These are phyloP conservation scores for Cyanidium caldarium DNA, from an alignment of 23 red algal genomes.

Conservation along the genomic window DNA sequence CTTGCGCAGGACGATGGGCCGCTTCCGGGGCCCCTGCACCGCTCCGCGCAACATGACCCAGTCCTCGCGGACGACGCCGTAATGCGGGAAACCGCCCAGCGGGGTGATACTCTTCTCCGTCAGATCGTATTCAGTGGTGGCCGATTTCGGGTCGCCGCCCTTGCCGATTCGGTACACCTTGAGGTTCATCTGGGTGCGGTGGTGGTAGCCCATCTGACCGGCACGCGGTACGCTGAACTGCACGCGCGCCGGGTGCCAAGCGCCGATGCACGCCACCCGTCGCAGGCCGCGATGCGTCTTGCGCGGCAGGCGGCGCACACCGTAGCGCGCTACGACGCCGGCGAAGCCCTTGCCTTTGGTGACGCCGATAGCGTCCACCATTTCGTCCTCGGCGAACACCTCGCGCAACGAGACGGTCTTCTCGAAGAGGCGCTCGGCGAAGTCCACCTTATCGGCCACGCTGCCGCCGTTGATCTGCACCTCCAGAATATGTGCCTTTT, in stretches of 20 bases:
- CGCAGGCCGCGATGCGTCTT: constrained; percentile 98
- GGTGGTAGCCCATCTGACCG: constrained; percentile 94
- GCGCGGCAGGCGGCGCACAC: constrained; percentile 84
- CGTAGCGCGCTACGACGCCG: constrained; percentile 88
- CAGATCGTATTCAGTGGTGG: constrained; percentile 87
- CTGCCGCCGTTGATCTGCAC: constrained; percentile 96
- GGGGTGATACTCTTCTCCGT: constrained; percentile 95
- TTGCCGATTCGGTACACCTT: constrained; percentile 96
- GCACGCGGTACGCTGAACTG: constrained; percentile 76
- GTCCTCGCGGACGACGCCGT: constrained; percentile 92
- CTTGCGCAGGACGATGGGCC: constrained; percentile 81
- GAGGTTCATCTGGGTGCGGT: constrained; percentile 89
- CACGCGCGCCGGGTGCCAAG: constrained; percentile 95
- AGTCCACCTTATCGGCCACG: constrained; percentile 79
- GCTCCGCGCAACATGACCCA: constrained; percentile 87
- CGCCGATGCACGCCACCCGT: constrained; percentile 97
- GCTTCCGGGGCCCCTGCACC: constrained; percentile 71
- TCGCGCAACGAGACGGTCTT: constrained; percentile 67
- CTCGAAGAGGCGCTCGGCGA: constrained; percentile 77
- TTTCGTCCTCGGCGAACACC: constrained; percentile 81
- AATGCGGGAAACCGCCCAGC: constrained; percentile 96
- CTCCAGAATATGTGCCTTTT: constrained; percentile 94
- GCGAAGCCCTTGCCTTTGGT: constrained; percentile 95
- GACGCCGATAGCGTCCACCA: constrained; percentile 95
- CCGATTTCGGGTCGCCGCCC: constrained; percentile 53